phyloP scores from a whole-genome alignment of 1,284 basidiomycete species.

The Wallemia ichthyophaga region DNA sequence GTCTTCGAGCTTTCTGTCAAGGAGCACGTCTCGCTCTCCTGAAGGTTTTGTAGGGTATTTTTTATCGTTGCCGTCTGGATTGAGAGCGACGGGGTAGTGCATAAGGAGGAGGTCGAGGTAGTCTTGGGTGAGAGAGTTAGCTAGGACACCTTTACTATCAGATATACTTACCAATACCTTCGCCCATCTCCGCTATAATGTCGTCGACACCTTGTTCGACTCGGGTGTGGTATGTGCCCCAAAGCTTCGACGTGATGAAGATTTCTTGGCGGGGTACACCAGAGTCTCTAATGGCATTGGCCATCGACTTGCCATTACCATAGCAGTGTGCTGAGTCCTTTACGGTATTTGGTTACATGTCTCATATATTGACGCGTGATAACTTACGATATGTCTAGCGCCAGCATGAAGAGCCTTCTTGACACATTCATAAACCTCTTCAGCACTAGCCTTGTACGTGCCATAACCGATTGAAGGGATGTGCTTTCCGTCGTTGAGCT shows the following conservation, averaged over 20 bases:
- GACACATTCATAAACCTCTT: neutral
- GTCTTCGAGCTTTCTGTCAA: constrained; percentile 16
- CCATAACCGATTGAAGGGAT: neutral
- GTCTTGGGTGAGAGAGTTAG: neutral
- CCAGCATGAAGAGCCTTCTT: neutral
- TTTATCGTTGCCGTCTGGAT: constrained; percentile 39
- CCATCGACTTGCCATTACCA: constrained; percentile 48
- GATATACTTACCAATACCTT: constrained; percentile 6
- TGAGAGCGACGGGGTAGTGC: constrained; percentile 59
- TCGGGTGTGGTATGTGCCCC: neutral
- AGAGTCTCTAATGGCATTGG: constrained; percentile 41
- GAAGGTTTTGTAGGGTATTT: constrained; percentile 33
- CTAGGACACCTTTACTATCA: too few relatives aligned
- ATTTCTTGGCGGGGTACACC: constrained; percentile 49
- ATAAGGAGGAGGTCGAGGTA: constrained; percentile 15
- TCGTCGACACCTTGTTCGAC: constrained; percentile 35
- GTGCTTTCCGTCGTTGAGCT: neutral
- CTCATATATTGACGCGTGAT: too few relatives aligned
- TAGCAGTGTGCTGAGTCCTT: constrained; percentile 15
- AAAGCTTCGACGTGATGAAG: constrained; percentile 43
- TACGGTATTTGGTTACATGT: too few relatives aligned
- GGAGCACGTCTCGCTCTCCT: constrained; percentile 34
- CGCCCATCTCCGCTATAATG: constrained; percentile 37
- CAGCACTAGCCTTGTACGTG: neutral
- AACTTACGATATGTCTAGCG: neutral